Conservation (phyloP, 805 yeast genomes). For the Jamesozyma gamospora region DNA sequence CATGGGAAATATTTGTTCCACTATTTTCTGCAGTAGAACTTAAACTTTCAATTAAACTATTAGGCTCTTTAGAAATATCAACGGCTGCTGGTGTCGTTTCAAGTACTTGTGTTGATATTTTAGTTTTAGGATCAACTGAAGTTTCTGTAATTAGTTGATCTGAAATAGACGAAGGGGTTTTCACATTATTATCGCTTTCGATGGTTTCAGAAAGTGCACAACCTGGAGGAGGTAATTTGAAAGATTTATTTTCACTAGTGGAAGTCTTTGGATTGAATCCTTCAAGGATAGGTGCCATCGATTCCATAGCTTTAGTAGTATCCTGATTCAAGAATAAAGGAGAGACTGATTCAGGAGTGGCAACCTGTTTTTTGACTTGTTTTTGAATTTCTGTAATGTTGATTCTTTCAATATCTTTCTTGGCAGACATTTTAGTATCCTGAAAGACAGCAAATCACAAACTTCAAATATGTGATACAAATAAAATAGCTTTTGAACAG, state of each 20-base stretch:
- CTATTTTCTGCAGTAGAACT: neutral
- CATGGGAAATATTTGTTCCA: neutral
- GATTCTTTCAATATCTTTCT: constrained; percentile 23
- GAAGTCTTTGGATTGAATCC: constrained; percentile 64
- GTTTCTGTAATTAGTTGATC: constrained; percentile 8
- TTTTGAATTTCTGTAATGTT: neutral
- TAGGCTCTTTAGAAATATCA: neutral
- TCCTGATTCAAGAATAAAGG: constrained; percentile 11
- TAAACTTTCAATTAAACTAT: neutral
- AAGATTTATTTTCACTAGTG: constrained; percentile 36
- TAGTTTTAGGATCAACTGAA: neutral
- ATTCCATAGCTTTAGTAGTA: constrained; percentile 56
- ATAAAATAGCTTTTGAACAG: too few relatives aligned
- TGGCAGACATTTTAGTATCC: constrained; percentile 3
- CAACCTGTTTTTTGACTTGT: too few relatives aligned
- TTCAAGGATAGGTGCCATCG: constrained; percentile 71
- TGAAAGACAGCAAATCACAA: too few relatives aligned
- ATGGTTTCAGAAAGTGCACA: constrained; percentile 14
- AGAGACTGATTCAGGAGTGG: neutral
- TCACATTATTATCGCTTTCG: constrained; percentile 22
- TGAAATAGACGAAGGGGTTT: constrained; percentile 16
- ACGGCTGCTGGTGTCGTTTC: neutral
- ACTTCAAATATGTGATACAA: too few relatives aligned
- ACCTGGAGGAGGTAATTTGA: constrained; percentile 28
- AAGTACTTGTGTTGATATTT: too few relatives aligned